Evolutionary conservation across 257 asterid genomes (phyloP).

Genomic region (Penstemon eatonii): DNA sequence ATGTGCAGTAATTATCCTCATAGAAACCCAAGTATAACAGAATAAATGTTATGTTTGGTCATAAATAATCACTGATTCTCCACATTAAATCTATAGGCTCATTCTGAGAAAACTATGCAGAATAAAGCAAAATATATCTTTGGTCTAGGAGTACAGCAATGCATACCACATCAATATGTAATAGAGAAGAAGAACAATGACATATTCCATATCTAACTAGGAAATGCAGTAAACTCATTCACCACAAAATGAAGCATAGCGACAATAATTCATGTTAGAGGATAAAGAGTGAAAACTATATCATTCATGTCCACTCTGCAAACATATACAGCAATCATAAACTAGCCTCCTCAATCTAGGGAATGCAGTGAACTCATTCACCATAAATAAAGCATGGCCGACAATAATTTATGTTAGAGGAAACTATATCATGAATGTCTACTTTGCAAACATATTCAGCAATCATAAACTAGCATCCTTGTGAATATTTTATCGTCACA

Average conservation of each 20-base stretch:
- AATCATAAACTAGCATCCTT: neutral
- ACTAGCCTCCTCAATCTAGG: no score
- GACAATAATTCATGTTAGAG: neutral
- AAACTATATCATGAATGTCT: no score
- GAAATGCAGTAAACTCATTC: neutral
- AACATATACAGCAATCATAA: neutral
- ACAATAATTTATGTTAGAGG: no score
- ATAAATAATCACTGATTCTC: neutral
- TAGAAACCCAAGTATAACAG: neutral
- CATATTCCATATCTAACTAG: neutral
- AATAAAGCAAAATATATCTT: neutral
- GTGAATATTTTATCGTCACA: neutral
- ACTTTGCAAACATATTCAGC: no score
- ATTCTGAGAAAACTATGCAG: neutral
- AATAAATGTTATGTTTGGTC: neutral
- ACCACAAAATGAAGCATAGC: neutral
- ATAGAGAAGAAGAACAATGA: neutral
- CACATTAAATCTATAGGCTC: neutral
- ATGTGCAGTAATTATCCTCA: neutral
- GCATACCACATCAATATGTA: neutral
- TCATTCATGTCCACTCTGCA: neutral
- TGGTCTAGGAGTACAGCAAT: neutral
- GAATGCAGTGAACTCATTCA: no score
- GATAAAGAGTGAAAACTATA: neutral
- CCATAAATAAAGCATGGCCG: no score